Evolutionary conservation across 1,284 basidiomycete species (phyloP).

Genomic region (Lentinula novae-zelandiae): DNA sequence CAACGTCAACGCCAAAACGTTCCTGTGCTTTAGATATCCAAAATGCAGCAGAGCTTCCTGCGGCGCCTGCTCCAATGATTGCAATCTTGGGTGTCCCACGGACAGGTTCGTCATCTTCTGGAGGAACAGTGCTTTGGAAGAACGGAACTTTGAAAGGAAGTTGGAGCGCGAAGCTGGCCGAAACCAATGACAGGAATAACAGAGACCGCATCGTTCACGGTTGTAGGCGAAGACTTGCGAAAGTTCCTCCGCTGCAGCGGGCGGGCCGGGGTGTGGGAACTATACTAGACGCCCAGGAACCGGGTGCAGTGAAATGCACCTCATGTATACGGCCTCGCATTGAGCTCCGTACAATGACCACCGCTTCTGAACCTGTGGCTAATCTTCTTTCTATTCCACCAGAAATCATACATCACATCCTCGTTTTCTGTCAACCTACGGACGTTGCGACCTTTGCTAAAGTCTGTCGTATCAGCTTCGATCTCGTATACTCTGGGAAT

Average conservation of each 20-base stretch:
- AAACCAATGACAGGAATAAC: constrained; percentile 31
- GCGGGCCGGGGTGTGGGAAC: background rate
- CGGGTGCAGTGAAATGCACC: background rate
- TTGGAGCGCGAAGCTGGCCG: constrained; percentile 43
- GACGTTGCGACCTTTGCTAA: constrained; percentile 54
- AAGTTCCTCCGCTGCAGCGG: background rate
- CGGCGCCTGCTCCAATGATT: constrained; percentile 81
- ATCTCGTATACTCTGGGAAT: constrained; percentile 40
- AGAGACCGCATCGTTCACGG: constrained; percentile 11
- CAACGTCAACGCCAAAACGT: constrained; percentile 60
- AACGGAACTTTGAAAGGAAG: constrained; percentile 53
- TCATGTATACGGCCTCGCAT: background rate
- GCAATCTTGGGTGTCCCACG: constrained; percentile 15
- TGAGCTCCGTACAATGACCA: background rate
- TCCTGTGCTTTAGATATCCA: constrained; percentile 79
- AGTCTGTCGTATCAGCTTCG: constrained; percentile 43
- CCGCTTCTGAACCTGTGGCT: background rate
- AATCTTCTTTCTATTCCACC: constrained; percentile 29
- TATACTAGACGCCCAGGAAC: background rate
- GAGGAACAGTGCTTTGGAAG: constrained; percentile 28
- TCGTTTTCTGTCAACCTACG: constrained; percentile 48
- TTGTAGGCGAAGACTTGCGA: background rate
- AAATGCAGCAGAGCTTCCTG: constrained; percentile 82
- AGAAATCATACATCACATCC: constrained; percentile 54
- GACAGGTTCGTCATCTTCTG: constrained; percentile 10